Evolutionary conservation across 163 green algal genomes (phyloP), one percentile per base, ranked within the genome.

Genomic region (Prototheca wickerhamii): DNA sequence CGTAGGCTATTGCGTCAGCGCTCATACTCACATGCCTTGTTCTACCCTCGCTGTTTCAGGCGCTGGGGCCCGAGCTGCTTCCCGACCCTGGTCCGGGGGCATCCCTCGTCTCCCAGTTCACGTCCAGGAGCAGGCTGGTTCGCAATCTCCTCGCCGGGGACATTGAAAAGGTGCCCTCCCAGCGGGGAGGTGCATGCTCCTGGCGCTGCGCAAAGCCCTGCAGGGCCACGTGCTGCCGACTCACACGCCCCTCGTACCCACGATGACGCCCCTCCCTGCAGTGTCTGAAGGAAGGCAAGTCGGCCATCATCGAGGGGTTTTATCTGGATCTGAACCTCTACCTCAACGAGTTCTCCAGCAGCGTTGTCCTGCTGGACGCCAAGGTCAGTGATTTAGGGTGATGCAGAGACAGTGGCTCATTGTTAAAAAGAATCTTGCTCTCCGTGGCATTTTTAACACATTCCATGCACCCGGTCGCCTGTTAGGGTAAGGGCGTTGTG

Each of bases 261-360:
- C n/a, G 28, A 4, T 53, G 20, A 56, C 43, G 15, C 10, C 26
- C 43, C n/a, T 33, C 2, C 49, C 18, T 62, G 69, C 81, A 93
- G 84, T 78, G 73, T 29, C 70, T 94, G 18, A 66, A 59, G 0
- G 87, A 95, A 65, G 87, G 87, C 67, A 94, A 94, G 73, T 84
- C 84, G 6, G 79, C 94, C 35, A 92, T 95, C 67, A 76, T 95
- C 20, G 87, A 95, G 73, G 87, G 87, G 8, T 54, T 82, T 34
- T 83, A 94, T 63, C 51, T 95, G 23, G 84, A 95, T 61, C 87
- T 82, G 2, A 76, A 64, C 8, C 65, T 87, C 23, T 87, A 84
- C 69, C 68, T 88, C 21, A 58, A 77, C 4, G 80, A 89, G 58
- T 86, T 89, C 68, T 33, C 46, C 20, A 12, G 50, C 29, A 18